These are phyloP conservation scores for Cnidoscolus chayamansa DNA, from an alignment of 441 rosid genomes.

Conservation along the genomic window DNA sequence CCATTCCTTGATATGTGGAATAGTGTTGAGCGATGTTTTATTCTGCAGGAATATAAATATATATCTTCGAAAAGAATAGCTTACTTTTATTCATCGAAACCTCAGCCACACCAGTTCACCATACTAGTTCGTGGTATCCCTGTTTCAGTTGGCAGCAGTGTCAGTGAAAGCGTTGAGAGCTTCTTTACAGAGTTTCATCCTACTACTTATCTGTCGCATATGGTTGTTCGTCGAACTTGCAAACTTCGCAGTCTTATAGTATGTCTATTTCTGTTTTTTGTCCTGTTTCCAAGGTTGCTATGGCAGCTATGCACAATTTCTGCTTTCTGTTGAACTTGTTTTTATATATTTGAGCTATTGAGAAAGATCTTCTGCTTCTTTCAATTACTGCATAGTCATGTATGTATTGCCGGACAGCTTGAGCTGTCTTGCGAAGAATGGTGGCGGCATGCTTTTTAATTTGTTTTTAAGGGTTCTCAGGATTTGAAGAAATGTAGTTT, in stretches of 20 bases:
- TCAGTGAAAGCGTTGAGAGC: constrained; percentile 71
- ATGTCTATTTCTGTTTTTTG: constrained; percentile 31
- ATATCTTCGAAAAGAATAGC: constrained; percentile 73
- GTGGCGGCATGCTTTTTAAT: neutral
- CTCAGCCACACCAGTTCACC: constrained; percentile 93
- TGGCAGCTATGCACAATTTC: neutral
- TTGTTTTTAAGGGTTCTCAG: neutral
- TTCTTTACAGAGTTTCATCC: constrained; percentile 72
- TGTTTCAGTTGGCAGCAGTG: constrained; percentile 60
- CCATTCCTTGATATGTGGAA: constrained; percentile 16
- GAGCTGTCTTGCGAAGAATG: neutral
- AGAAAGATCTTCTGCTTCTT: neutral
- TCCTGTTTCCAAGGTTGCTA: neutral
- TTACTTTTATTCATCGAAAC: constrained; percentile 70
- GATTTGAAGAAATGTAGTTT: neutral
- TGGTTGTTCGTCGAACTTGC: constrained; percentile 70
- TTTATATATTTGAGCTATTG: neutral
- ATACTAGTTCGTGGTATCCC: constrained; percentile 78
- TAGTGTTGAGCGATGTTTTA: constrained; percentile 20
- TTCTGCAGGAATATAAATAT: constrained; percentile 73
- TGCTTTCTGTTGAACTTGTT: constrained; percentile 1
- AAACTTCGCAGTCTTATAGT: constrained; percentile 66
- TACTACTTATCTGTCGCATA: constrained; percentile 71
- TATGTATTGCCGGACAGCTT: neutral
- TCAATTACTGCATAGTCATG: neutral